These are phyloP conservation scores for Arthrocladium fulminans DNA, from an alignment of 2,329 filamentous ascomycete species.

Conservation along the genomic window DNA sequence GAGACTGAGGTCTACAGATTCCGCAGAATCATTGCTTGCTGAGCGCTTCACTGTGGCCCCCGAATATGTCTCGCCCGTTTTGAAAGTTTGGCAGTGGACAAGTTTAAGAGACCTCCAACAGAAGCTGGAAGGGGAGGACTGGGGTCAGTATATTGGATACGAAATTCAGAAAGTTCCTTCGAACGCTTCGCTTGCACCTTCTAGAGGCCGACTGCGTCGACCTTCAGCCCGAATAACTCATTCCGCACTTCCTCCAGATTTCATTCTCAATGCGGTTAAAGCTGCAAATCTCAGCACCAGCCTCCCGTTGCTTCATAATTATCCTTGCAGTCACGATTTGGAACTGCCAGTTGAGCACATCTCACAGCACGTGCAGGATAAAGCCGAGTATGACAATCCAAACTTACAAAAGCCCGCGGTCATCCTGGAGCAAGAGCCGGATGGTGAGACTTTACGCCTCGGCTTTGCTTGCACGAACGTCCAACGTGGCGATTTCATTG, in stretches of 20 bases:
- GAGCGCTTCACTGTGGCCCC: background rate
- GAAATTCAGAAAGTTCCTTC: constrained; percentile 10
- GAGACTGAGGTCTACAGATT: background rate
- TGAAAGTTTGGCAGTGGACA: constrained; percentile 15
- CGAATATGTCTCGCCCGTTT: constrained; percentile 2
- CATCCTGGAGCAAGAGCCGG: constrained; percentile 16
- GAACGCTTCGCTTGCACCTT: background rate
- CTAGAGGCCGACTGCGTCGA: background rate
- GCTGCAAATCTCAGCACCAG: constrained; percentile 11
- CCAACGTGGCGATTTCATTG: constrained; percentile 15
- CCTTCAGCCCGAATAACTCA: background rate
- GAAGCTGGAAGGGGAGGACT: constrained; percentile 18
- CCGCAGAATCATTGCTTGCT: background rate
- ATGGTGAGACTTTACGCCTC: constrained; percentile 12
- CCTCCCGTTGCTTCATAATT: constrained; percentile 16
- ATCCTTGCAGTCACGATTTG: constrained; percentile 8
- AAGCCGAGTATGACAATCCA: constrained; percentile 11
- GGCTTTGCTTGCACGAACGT: constrained; percentile 19
- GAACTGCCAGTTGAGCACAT: constrained; percentile 13
- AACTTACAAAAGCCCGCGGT: constrained; percentile 12
- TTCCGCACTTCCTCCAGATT: constrained; percentile 13
- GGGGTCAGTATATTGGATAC: constrained; percentile 19
- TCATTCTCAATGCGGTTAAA: constrained; percentile 15
- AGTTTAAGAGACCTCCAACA: constrained; percentile 18
- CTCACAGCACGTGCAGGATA: constrained; percentile 14